Evolutionary conservation across 2,329 filamentous ascomycete genomes (phyloP).

Genomic region (Arthrobotrys sphaeroides): DNA sequence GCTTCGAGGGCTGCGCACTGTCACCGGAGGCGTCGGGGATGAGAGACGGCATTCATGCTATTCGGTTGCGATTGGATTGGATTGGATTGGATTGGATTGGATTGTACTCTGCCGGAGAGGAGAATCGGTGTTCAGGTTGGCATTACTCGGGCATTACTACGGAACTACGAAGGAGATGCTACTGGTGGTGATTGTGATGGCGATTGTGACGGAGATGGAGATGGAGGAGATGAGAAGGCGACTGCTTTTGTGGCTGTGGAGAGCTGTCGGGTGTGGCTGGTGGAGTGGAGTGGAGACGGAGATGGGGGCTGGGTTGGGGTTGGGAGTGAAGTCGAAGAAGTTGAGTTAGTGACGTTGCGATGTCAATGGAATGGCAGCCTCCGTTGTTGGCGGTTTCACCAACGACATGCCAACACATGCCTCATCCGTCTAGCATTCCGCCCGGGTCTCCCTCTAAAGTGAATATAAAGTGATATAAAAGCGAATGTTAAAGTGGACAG

Average conservation of each 20-base stretch:
- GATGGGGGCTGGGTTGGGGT: neutral
- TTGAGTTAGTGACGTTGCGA: neutral
- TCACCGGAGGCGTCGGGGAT: slow-evolving; percentile 46
- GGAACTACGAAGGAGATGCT: no score
- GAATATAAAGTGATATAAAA: slow-evolving; percentile 5
- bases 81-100: neutral
- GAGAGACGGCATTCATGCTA: slow-evolving; percentile 53
- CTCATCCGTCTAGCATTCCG: slow-evolving; percentile 1
- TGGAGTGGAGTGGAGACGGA: neutral
- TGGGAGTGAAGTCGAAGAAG: no score
- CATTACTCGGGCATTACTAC: no score
- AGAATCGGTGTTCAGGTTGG: no score
- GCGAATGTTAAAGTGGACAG: no score
- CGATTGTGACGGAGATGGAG: no score
- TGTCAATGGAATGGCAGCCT: neutral
- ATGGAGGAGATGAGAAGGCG: neutral
- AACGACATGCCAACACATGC: slow-evolving; percentile 38
- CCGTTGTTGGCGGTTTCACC: neutral
- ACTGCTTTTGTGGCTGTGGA: no score
- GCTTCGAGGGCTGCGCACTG: slow-evolving; percentile 19
- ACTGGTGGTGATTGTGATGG: no score
- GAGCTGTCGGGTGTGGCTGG: no score
- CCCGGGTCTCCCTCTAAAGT: neutral
- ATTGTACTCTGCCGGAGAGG: neutral
- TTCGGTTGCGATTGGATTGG: neutral